Percentiles rank a stretch among this genome's conserved stretches.
Evolutionary conservation across 306 rosid genomes (phyloP).

Genomic region (Fagus crenata): DNA sequence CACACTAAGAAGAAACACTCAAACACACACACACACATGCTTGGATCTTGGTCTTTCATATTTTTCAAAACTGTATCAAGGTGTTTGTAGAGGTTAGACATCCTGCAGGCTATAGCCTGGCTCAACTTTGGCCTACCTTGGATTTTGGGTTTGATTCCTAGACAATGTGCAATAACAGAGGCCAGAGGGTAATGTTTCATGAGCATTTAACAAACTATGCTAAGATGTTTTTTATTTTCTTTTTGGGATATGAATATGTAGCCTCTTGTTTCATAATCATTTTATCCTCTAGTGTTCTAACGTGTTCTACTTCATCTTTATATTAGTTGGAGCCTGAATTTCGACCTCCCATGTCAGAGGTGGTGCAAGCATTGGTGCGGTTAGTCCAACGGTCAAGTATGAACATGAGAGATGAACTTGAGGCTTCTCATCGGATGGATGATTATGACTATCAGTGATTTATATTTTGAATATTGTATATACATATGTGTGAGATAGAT

Average conservation of each 20-base stretch:
- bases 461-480: neutral
- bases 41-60: neutral
- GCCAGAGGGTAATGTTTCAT: neutral
- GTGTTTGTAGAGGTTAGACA: neutral
- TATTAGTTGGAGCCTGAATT: constrained; percentile 67
- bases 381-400: constrained; percentile 58
- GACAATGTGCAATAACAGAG: neutral
- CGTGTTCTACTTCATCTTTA: neutral
- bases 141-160: neutral
- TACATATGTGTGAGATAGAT: neutral
- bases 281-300: neutral
- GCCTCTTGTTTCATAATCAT: neutral
- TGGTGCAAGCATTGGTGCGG: constrained; percentile 67
- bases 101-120: neutral
- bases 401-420: constrained; percentile 61
- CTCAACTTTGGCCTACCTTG: neutral
- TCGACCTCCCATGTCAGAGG: constrained; percentile 78
- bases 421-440: constrained; percentile 47
- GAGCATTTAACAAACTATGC: neutral
- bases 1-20: neutral
- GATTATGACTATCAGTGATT: constrained; percentile 37
- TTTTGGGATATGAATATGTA: neutral
- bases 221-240: neutral
- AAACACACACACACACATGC: neutral
- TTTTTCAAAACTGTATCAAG: neutral